These are phyloP conservation scores for Trichoderma aggressivum DNA, from an alignment of 2,329 filamentous ascomycete genomes.

Conservation along the genomic window DNA sequence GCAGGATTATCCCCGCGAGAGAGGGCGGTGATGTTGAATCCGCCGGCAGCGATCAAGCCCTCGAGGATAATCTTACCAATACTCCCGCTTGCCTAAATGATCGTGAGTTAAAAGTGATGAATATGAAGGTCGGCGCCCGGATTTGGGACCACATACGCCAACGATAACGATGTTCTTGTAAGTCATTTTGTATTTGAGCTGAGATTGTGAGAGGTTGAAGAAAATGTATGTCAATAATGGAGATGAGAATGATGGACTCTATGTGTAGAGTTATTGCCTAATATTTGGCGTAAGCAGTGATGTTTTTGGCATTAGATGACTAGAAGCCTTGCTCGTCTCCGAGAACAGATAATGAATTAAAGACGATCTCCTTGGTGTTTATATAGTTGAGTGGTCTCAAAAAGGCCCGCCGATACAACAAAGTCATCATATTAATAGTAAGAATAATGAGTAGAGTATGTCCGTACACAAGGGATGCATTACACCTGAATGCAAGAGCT, in stretches of 20 bases:
- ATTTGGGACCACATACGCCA: neutral
- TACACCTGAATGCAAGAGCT: neutral
- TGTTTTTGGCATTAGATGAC: neutral
- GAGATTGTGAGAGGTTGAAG: neutral
- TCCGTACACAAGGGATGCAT: neutral
- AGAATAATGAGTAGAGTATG: neutral
- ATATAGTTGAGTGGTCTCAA: neutral
- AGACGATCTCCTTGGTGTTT: neutral
- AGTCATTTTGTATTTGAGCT: neutral
- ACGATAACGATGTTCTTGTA: neutral
- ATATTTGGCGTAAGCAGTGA: neutral
- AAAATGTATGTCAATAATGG: neutral
- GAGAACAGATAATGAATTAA: neutral
- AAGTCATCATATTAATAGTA: neutral
- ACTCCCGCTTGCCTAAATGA: slow-evolving; percentile 21
- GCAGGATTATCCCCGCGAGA: slow-evolving; percentile 18
- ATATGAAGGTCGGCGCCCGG: too few relatives aligned
- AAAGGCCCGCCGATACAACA: neutral
- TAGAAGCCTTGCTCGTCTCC: neutral
- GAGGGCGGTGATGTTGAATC: slow-evolving; percentile 19
- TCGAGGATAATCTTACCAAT: slow-evolving; percentile 22
- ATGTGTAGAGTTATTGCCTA: neutral
- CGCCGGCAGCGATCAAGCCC: slow-evolving; percentile 8
- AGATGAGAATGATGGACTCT: neutral
- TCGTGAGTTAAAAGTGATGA: neutral